Base-by-base conservation (phyloP, 768 basidiomycete genomes). In the Xerocomus spinulosus region DNA sequence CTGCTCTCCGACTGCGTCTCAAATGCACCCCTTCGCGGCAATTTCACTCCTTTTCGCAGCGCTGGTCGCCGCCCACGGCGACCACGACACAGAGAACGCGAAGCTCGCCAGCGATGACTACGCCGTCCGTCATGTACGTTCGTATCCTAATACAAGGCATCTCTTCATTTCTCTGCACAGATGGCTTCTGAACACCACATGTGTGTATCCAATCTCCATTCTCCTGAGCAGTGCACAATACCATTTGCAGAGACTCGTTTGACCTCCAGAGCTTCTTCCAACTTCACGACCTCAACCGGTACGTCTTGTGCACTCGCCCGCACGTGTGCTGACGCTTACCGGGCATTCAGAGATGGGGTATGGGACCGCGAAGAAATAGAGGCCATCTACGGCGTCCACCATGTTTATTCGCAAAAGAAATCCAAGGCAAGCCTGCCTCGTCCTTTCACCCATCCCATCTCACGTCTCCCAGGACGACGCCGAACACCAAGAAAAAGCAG, bases 351-450 rank as follows among this genome's bases (percentile, higher is more conserved):
- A 32, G 82, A 98, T 60, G 90, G 90, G 0, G 59, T 78, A 44
- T 92, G 92, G 84, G 85, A 90, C 63, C 73, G 74, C 49, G 83
- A 83, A 46, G 95, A 99, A 66, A 87, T 99, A 51, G 87, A 96
- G 67, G 92, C 93, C 17, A 82, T 99, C 32, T 99, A 99, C 56
- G 95, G 95, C 44, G 86, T 97, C 8, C 92, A 96, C 66, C 94
- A 97, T 60, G 76, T 92, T 48, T 90, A 86, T 64, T 87, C 85
- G 36, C 84, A 84, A 73, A 85, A 85, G 70, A 80, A 85, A 68
- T 88, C 83, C 26, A 84, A 81, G 75, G 87, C 78, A 48, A 21
- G 49, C 24, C 29, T 8, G 34, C 21, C 24, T 4, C 39, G 17
- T 18, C 7, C 23, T 1, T 36, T 36, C 18, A 28, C 14, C 13